Base-by-base conservation (phyloP, 495 filamentous ascomycete species). In the Apodospora peruviana region DNA sequence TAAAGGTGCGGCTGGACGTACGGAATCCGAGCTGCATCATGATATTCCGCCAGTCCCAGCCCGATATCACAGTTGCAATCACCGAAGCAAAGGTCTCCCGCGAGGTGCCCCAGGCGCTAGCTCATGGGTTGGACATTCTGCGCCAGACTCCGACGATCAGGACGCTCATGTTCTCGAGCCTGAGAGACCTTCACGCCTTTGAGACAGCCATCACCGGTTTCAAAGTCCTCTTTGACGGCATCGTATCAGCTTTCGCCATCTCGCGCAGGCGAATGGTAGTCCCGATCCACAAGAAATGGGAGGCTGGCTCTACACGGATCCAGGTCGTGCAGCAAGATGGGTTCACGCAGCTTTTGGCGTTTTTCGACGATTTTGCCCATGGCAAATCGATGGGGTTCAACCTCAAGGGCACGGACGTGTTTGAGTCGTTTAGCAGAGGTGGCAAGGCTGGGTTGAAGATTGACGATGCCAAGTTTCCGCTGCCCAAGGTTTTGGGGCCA, bases 251-350 rank as follows among this genome's bases (percentile, higher is more conserved):
- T 3, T 89, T 94, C 56, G 79, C 83, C 49, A 93, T 95, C 47
- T 83, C 88, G 2, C 86, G 88, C n/a, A 79, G 87, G 37, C 79
- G 87, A 49, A 88, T 86, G 79, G 84, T 93, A 19, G 86, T 91
- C n/a, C 88, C 87, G 0, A 88, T 91, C 42, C 82, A 90, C 66
- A 94, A 95, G 69, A 90, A 87, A 62, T 91, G 88, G 87, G 87
- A 91, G 57, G 85, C 89, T 2, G 78, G 71, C 10, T 68, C 72
- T 25, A 84, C 86, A 11, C 80, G 90, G 14, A 69, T 96, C 19
- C 90, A 95, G 63, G 70, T 96, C 32, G 78, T 96, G 19, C 74
- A 79, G 46, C 84, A 84, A 40, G 83, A 86, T 36, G 86, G 80
- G 60, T 75, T 81, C 23, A 65, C 82, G 2, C 88, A 94, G 57